phyloP scores from a whole-genome alignment of 1,139 yeast genomes.

The Suhomyces bolitotheri region DNA sequence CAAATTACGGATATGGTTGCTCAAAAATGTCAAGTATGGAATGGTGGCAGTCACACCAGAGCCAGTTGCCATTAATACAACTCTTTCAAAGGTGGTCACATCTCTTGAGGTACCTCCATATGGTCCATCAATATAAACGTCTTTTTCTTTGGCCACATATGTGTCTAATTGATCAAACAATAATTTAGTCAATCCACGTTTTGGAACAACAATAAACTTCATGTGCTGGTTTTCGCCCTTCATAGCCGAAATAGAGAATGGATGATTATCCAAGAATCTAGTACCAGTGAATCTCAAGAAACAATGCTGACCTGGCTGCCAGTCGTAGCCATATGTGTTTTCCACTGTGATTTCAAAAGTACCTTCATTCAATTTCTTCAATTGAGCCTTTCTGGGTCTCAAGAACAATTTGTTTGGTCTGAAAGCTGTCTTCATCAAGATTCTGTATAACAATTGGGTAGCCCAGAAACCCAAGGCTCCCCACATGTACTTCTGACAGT shows the following conservation, averaged over 20 bases:
- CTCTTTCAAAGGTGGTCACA: constrained; percentile 48
- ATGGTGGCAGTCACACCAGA: constrained; percentile 58
- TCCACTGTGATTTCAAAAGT: constrained; percentile 45
- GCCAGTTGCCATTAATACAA: constrained; percentile 48
- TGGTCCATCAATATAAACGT: constrained; percentile 60
- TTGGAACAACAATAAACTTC: constrained; percentile 52
- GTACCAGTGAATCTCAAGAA: constrained; percentile 51
- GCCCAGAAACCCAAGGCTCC: constrained; percentile 60
- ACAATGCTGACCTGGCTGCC: constrained; percentile 66
- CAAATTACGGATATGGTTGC: constrained; percentile 17
- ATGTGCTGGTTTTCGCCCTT: constrained; percentile 30
- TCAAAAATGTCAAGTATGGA: constrained; percentile 43
- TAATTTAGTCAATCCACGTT: constrained; percentile 49
- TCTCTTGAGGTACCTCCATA: constrained; percentile 62
- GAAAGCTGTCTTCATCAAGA: constrained; percentile 52
- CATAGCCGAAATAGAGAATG: constrained; percentile 55
- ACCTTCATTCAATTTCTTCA: constrained; percentile 31
- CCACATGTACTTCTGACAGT: constrained; percentile 51
- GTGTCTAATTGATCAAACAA: constrained; percentile 32
- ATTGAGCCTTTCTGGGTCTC: constrained; percentile 46
- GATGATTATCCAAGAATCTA: constrained; percentile 57
- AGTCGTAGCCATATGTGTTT: constrained; percentile 38
- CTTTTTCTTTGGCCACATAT: constrained; percentile 23
- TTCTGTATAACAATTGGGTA: constrained; percentile 52
- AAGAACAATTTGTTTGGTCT: constrained; percentile 45